Conservation (phyloP, 495 filamentous ascomycete species). For the Neurospora sp. region DNA sequence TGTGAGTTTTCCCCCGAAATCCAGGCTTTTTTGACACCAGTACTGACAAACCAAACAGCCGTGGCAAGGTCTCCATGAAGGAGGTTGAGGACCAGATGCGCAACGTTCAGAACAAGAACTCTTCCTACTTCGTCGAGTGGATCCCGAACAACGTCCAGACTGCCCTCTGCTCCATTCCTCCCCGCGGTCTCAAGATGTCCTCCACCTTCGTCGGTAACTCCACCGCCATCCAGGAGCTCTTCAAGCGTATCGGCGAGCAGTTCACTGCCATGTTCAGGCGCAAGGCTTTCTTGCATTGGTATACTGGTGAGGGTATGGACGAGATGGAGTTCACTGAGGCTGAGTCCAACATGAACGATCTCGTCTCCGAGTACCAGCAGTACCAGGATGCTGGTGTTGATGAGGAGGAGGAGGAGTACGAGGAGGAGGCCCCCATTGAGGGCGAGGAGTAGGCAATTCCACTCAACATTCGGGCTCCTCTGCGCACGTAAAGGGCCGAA, state of each 20-base stretch:
- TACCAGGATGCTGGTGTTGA: slow-evolving; percentile 96
- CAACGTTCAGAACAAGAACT: slow-evolving; percentile 99
- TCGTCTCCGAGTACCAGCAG: slow-evolving; percentile 99
- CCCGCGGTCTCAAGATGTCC: slow-evolving; percentile 97
- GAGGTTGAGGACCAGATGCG: slow-evolving; percentile 99
- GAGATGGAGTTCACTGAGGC: slow-evolving; percentile 99
- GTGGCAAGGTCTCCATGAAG: slow-evolving; percentile 99
- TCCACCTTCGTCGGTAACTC: slow-evolving; percentile 99
- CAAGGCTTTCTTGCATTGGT: slow-evolving; percentile 99
- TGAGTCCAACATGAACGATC: slow-evolving; percentile 99
- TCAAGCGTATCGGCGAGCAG: slow-evolving; percentile 99
- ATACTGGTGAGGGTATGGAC: slow-evolving; percentile 99
- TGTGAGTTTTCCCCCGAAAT: slow-evolving; percentile 34
- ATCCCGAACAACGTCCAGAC: slow-evolving; percentile 99
- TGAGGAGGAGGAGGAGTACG: slow-evolving; percentile 56
- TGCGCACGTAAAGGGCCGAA: not conserved
- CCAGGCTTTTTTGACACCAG: not conserved
- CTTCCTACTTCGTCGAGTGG: slow-evolving; percentile 99
- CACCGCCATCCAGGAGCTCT: slow-evolving; percentile 99
- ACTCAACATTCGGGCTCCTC: not conserved
- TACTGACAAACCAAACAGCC: slow-evolving; percentile 46
- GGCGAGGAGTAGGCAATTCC: slow-evolving; percentile 36
- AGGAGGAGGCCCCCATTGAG: slow-evolving; percentile 48
- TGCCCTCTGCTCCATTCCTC: slow-evolving; percentile 97
- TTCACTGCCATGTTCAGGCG: slow-evolving; percentile 99